These are phyloP conservation scores for Lactarius deliciosus DNA, from an alignment of 768 basidiomycete species.

Conservation along the genomic window DNA sequence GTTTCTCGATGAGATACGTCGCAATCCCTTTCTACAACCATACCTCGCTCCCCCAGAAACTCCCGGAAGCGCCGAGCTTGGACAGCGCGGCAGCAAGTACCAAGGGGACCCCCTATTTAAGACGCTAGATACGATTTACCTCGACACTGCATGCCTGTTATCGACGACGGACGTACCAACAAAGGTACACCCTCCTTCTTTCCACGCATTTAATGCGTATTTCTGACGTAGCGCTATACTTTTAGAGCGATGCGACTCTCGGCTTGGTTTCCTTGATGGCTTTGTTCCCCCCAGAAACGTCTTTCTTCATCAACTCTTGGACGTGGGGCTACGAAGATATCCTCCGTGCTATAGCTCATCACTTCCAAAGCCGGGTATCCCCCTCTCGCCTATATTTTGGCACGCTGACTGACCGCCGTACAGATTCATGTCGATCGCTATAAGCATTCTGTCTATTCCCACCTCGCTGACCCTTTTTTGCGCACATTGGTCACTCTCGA, in stretches of 20 bases:
- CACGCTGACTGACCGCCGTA: neutral
- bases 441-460: constrained; percentile 67
- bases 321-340: constrained; percentile 97
- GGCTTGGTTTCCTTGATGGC: constrained; percentile 71
- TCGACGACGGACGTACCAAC: constrained; percentile 32
- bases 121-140: constrained; percentile 72
- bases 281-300: constrained; percentile 58
- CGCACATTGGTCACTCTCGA: constrained; percentile 60
- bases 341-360: constrained; percentile 67
- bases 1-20: constrained; percentile 65
- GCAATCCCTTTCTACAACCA: constrained; percentile 69
- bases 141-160: constrained; percentile 76
- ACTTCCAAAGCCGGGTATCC: constrained; percentile 62
- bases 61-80: neutral
- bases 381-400: neutral
- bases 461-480: constrained; percentile 59
- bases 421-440: constrained; percentile 92
- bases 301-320: constrained; percentile 92
- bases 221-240: neutral
- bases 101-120: constrained; percentile 27
- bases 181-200: constrained; percentile 2
- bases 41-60: constrained; percentile 49
- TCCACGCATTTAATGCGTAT: neutral
- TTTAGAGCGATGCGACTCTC: constrained; percentile 60
- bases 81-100: neutral